Conservation (phyloP, 208 protist genomes). For the Trypanosoma melophagium region DNA sequence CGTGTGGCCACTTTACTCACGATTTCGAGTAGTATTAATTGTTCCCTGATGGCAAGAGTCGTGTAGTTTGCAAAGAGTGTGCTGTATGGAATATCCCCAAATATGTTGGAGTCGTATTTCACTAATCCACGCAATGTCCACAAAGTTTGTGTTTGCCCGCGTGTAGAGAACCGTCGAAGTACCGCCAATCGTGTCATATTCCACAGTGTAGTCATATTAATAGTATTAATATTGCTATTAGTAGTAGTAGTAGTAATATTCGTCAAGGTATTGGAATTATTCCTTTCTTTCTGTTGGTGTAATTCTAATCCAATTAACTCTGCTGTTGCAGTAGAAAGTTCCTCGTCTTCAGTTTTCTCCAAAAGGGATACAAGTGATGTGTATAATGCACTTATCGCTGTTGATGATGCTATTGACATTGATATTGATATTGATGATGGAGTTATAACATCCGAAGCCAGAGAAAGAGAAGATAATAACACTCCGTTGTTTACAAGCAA, state of each 20-base stretch:
- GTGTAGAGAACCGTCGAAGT: slow-evolving; percentile 2
- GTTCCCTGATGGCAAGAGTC: slow-evolving; percentile 5
- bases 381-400: too few species aligned
- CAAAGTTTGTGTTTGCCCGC: slow-evolving; percentile 3
- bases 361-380: too few species aligned
- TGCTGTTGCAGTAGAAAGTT: too few species aligned
- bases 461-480: slow-evolving; percentile 25
- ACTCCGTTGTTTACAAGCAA: slow-evolving; percentile 48
- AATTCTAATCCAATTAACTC: too few species aligned
- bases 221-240: too few species aligned
- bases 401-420: too few species aligned
- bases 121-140: slow-evolving; percentile 25
- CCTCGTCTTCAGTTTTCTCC: too few species aligned
- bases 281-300: too few species aligned
- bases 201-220: not conserved
- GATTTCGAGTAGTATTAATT: slow-evolving; percentile 9
- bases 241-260: too few species aligned
- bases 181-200: not conserved
- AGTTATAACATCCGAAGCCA: not conserved
- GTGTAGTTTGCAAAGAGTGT: slow-evolving; percentile 31
- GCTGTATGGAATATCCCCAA: slow-evolving; percentile 12
- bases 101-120: slow-evolving; percentile 9
- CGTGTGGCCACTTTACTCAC: too few species aligned
- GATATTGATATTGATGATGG: too few species aligned
- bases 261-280: too few species aligned